Evolutionary conservation across 805 yeast species (phyloP).

Genomic region (Teunomyces aglyptinius): DNA sequence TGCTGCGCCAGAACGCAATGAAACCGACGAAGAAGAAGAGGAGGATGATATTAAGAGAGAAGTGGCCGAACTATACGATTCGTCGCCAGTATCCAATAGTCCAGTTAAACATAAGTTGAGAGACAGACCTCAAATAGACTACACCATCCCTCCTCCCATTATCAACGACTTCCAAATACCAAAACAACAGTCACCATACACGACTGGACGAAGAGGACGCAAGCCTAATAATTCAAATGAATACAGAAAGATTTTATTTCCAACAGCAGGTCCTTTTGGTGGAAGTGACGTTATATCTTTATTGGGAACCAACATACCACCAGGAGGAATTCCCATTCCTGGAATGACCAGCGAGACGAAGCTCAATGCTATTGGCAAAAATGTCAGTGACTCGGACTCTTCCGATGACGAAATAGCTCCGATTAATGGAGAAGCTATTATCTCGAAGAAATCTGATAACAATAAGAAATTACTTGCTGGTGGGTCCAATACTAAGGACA

Average conservation of each 20-base stretch:
- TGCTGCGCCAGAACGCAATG: constrained; percentile 8
- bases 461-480: constrained; percentile 33
- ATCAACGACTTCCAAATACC: constrained; percentile 38
- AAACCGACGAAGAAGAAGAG: constrained; percentile 23
- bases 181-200: constrained; percentile 16
- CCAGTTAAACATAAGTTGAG: constrained; percentile 42
- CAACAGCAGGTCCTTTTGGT: constrained; percentile 97
- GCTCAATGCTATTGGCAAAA: constrained; percentile 34
- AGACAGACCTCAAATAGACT: constrained; percentile 60
- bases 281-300: constrained; percentile 89
- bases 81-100: constrained; percentile 53
- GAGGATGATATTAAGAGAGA: constrained; percentile 57
- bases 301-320: constrained; percentile 67
- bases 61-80: constrained; percentile 60
- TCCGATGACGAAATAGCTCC: constrained; percentile 61
- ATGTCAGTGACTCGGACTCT: constrained; percentile 53
- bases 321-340: constrained; percentile 42
- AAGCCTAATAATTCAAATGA: constrained; percentile 41
- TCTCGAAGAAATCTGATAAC: constrained; percentile 28
- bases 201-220: constrained; percentile 31
- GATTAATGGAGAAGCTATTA: constrained; percentile 37
- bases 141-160: constrained; percentile 81
- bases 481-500: constrained; percentile 35
- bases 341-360: constrained; percentile 28
- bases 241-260: constrained; percentile 68